Base-by-base conservation (phyloP, 1,139 yeast genomes). In the Candida sp. region DNA sequence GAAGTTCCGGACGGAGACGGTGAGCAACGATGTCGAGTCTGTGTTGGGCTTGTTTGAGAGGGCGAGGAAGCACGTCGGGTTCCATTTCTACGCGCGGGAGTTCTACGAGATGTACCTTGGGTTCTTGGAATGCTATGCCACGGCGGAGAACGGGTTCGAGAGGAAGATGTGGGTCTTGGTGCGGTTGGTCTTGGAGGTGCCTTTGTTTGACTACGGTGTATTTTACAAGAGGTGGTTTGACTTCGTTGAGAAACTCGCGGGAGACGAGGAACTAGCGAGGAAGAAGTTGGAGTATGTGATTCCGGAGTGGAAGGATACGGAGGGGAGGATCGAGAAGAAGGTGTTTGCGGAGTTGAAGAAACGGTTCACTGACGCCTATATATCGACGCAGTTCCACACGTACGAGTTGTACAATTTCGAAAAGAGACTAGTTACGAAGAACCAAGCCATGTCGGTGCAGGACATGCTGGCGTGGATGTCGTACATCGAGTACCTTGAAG, bases 61-160 rank as follows among this genome's bases (percentile, higher is more conserved):
- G 3, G 97, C 94, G 0, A 81, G 92, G 48, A 51, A 54, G 3
- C 69, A 67, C 41, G 80, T 93, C 35, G 98, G 99, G 0, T 63
- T 67, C 48, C 96, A 93, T 68, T 94, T 84, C 60, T 80, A 85
- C 60, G 70, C 89, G 12, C 89, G 84, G 59, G 86, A 86, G 49
- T 86, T 93, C 59, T 94, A 96, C 84, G 86, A 84, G 56, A 63
- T 82, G 42, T 93, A 90, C 62, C 63, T 93, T 39, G 75, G 81
- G 7, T 85, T 85, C 53, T 67, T 75, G 70, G 78, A 63, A 61
- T 74, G 67, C 49, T 75, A 74, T 52, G 46, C 59, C 7, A 63
- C 59, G 60, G 80, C 58, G 57, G 73, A 60, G 64, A 68, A 54
- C 53, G 70, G 56, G 11, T 73, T 65, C 53, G 54, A 57, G n/a